Percentiles rank a stretch among this genome's conserved stretches.
phyloP scores from a whole-genome alignment of 1,284 basidiomycete genomes.

The Trametes pubescens region DNA sequence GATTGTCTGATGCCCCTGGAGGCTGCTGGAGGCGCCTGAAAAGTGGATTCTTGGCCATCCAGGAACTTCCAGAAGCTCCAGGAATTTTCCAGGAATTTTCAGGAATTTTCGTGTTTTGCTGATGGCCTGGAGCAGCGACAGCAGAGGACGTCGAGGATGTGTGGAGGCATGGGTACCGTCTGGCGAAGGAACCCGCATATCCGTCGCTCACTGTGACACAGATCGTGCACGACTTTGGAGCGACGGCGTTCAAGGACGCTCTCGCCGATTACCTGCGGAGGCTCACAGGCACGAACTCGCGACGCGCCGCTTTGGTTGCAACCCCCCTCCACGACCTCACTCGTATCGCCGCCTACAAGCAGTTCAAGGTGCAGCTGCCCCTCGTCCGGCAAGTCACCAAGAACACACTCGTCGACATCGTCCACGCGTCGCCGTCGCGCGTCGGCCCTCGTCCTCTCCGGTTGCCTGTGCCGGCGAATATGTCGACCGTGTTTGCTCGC shows the following conservation, averaged over 20 bases:
- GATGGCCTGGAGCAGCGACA: too few species aligned
- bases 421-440: conserved; percentile 7
- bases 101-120: too few species aligned
- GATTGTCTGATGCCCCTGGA: too few species aligned
- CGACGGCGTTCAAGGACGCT: conserved; percentile 8
- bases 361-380: conserved; percentile 3
- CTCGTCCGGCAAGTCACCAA: neutral
- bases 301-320: neutral
- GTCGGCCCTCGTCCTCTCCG: neutral
- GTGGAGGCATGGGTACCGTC: neutral
- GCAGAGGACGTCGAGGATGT: neutral
- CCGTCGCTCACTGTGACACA: neutral
- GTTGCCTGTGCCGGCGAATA: neutral
- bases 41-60: too few species aligned
- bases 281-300: neutral
- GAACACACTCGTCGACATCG: neutral
- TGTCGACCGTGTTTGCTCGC: conserved; percentile 11
- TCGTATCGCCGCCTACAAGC: conserved; percentile 14
- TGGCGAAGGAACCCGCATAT: conserved; percentile 13
- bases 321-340: conserved; percentile 6
- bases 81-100: too few species aligned
- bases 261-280: conserved; percentile 3
- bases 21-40: too few species aligned
- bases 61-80: too few species aligned
- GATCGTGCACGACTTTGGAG: conserved; percentile 4